A percentile compares a stretch with the other conserved stretches of the same genome.
Conservation (phyloP, 2,329 filamentous ascomycete genomes). For the Xylariaceae sp. region DNA sequence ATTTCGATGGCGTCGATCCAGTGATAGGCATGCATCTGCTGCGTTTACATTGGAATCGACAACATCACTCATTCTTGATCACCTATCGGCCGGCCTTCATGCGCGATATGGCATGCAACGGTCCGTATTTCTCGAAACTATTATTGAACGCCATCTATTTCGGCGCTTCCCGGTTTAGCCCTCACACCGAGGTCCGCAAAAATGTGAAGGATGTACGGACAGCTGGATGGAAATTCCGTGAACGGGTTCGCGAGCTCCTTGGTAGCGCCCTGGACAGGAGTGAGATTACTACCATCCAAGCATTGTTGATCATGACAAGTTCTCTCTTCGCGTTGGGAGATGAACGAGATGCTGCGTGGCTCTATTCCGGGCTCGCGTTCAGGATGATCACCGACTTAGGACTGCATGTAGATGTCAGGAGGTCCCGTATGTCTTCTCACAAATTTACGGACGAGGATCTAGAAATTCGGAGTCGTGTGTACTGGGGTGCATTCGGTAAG, state of each 20-base stretch:
- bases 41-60: conserved; percentile 48
- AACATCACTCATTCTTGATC: conserved; percentile 43
- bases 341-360: conserved; percentile 49
- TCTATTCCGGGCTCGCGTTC: conserved; percentile 54
- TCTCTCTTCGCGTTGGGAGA: conserved; percentile 47
- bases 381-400: conserved; percentile 52
- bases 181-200: conserved; percentile 38
- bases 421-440: conserved; percentile 19
- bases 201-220: conserved; percentile 42
- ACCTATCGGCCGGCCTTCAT: conserved; percentile 51
- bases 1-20: conserved; percentile 52
- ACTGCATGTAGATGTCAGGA: conserved; percentile 37
- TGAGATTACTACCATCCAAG: conserved; percentile 51
- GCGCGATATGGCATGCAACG: conserved; percentile 47
- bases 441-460: conserved; percentile 39
- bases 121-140: conserved; percentile 53
- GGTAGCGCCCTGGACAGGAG: conserved; percentile 41
- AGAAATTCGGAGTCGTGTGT: conserved; percentile 39
- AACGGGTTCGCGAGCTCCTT: conserved; percentile 42
- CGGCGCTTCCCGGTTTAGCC: conserved; percentile 41
- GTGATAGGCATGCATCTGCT: conserved; percentile 49
- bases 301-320: conserved; percentile 46
- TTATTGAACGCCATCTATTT: conserved; percentile 53
- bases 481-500: conserved; percentile 39
- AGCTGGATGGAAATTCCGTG: conserved; percentile 43